Base-by-base conservation (phyloP, 331 rosid species). In the Telfairia occidentalis region DNA sequence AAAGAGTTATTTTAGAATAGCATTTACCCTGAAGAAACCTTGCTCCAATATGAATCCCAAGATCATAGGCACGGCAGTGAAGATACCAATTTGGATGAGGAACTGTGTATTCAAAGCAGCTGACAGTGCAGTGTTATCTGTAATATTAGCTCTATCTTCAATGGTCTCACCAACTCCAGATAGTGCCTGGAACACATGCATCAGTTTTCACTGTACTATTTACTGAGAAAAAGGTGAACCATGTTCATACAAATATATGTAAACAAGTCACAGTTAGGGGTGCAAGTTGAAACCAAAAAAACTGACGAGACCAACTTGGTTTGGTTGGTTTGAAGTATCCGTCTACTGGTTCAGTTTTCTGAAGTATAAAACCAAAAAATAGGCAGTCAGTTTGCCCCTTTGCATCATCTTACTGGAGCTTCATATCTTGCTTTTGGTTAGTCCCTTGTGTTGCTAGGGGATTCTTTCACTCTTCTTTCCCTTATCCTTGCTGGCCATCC, bases 1-100 rank as follows among this genome's bases (percentile, higher is more conserved):
- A 52, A 21, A 18, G 23, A 19, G 59, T 10, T 19, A 69, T 42
- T 50, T 10, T 16, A 48, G 69, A 55, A 5, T 45, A 65, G 29
- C 23, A 78, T 76, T 89, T 80, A 91, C 98, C 92, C 84, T 88
- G 59, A 94, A 81, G 80, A 94, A 87, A 74, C 98, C 98, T 57
- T 87, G 96, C 82, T 94, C 98, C 78, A 91, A 84, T 83, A 94
- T 84, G 80, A 69, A 85, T 65, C 97, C 96, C 81, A 91, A 81
- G 76, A 94, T 15, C 97, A 94, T 94, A 26, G 97, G 98, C 76
- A 94, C 86, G 0, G 97, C 97, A 55, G 98, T 89, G 86, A 89
- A 91, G 78, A 91, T 42, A 77, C 98, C 98, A 82, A 91, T 89
- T 81, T 91, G 98, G 73, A 88, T 74, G 78, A 94, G 97, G 73